A percentile compares a stretch with the other conserved stretches of the same genome.
Conservation (phyloP, 352 stramenopile genomes). For the Pythium periplocum region DNA sequence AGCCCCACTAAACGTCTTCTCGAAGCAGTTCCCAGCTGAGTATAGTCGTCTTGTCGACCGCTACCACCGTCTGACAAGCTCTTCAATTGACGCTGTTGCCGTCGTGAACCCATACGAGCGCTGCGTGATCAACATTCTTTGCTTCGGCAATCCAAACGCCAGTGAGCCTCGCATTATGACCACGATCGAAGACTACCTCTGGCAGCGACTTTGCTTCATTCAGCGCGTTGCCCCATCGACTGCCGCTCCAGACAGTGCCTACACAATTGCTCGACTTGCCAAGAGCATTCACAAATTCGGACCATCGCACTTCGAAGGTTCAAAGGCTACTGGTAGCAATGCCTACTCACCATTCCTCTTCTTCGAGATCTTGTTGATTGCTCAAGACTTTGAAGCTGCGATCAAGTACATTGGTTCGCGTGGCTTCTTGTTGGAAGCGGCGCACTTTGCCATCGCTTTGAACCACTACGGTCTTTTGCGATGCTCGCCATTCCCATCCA, state of each 20-base stretch:
- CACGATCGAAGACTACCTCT: slow-evolving; percentile 84
- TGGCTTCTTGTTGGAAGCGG: slow-evolving; percentile 70
- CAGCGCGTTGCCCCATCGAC: slow-evolving; percentile 34
- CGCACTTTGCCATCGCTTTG: slow-evolving; percentile 76
- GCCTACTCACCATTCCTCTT: slow-evolving; percentile 65
- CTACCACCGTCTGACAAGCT: slow-evolving; percentile 64
- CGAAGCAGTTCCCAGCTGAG: slow-evolving; percentile 61
- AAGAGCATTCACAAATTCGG: slow-evolving; percentile 78
- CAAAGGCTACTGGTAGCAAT: slow-evolving; percentile 23
- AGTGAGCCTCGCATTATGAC: slow-evolving; percentile 70
- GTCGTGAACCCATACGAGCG: slow-evolving; percentile 74
- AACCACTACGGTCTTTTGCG: slow-evolving; percentile 73
- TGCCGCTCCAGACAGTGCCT: slow-evolving; percentile 43
- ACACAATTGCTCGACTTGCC: slow-evolving; percentile 57
- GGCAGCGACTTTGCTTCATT: slow-evolving; percentile 80
- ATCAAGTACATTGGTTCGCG: slow-evolving; percentile 78
- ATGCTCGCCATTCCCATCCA: slow-evolving; percentile 45
- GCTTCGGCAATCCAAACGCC: slow-evolving; percentile 70
- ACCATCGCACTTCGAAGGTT: slow-evolving; percentile 59
- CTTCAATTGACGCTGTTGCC: slow-evolving; percentile 63
- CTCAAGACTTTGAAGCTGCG: slow-evolving; percentile 75
- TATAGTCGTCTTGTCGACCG: slow-evolving; percentile 57
- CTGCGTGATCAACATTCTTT: slow-evolving; percentile 78
- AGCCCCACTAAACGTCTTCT: slow-evolving; percentile 42
- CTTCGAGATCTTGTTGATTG: slow-evolving; percentile 76